Evolutionary conservation across 768 basidiomycete genomes (phyloP), one percentile per base, ranked within the genome.

Genomic region (Rhodotorula kratochvilovae): DNA sequence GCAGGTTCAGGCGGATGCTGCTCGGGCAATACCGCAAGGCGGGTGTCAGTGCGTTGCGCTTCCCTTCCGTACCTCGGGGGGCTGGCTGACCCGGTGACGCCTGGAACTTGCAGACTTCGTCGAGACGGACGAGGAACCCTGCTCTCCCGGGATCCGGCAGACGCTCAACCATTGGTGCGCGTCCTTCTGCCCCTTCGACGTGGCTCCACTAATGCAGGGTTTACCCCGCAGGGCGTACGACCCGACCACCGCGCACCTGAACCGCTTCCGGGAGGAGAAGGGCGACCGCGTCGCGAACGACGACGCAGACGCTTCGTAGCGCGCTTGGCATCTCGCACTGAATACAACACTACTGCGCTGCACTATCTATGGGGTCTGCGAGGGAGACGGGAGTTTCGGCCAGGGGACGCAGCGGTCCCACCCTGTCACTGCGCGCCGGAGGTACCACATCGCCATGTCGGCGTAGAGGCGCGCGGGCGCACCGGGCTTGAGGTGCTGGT

Each of bases 231-330:
- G 56, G 66, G 66, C 71, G 19, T 72, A 61, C 63, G 67, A 68
- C 50, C 71, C 71, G 35, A 72, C 67, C 13, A 68, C 67, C 11
- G 67, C 66, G 5, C 33, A 59, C 16, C 54, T 72, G 25, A 68
- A 68, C 39, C 42, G 67, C 25, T 72, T 68, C 60, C 25, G 67
- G 36, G 63, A 61, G 54, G 71, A 72, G 60, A 68, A 72, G 63
- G 71, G 71, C 16, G 71, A 68, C 27, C 21, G 43, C 31, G 67
- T 72, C 5, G 63, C 67, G 5, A 67, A 68, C 42, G 71, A 68
- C 23, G 67, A 72, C 15, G 69, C 63, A 11, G 64, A 70, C 53
- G 35, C 53, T 42, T 35, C 3, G 27, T 56, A 59, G 29, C 48
- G n/a, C 45, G 17, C 51, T 53, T n/a, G n/a, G n/a, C 31, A 39